Evolutionary conservation across 305 asterid genomes (phyloP), one percentile per base, ranked within the genome.

Genomic region (Caryopteris hybrid): DNA sequence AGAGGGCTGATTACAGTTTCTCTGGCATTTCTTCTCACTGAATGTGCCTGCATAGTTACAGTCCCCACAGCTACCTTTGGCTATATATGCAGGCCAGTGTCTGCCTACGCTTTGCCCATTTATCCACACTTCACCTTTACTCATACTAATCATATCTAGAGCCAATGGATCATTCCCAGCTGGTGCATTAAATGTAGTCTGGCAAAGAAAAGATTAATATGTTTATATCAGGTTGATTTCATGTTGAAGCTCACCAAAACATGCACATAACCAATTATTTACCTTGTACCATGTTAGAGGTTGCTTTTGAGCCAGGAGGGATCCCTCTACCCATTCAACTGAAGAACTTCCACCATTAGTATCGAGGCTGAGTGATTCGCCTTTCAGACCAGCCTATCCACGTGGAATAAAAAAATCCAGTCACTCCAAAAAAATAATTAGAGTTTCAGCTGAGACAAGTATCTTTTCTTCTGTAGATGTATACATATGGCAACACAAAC

Each of bases 211-310:
- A 38, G 12, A 8, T 7, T 2, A 10, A 38, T 8, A 0, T 27
- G 7, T 6, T 34, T 0, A 6, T 34, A 68, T 51, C 13, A 54
- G 5, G 14, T n/a, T n/a, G 27, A 47, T 25, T 36, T 39, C 21
- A 0, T n/a, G 3, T 1, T 51, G 23, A 27, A 42, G 20, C 4
- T 52, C 22, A 22, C 50, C 10, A 10, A 12, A 22, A 21, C 20
- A 31, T 75, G 39, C 12, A 4, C 8, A n/a, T n/a, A 56, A 18
- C 9, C 29, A 14, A 4, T 52, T 29, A 11, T 4, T 43, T 75
- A 90, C 99, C 96, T 90, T 88, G 79, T 93, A 88, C 99, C 97
- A 93, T 4, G 96, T 87, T 50, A 93, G 80, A 27, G 97, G 95
- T 47, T 85, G 93, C 64, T 90, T 88, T 69, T 79, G 80, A 76